Base-by-base conservation (phyloP, 2,329 filamentous ascomycete species). In the Colletotrichum eremochloae region DNA sequence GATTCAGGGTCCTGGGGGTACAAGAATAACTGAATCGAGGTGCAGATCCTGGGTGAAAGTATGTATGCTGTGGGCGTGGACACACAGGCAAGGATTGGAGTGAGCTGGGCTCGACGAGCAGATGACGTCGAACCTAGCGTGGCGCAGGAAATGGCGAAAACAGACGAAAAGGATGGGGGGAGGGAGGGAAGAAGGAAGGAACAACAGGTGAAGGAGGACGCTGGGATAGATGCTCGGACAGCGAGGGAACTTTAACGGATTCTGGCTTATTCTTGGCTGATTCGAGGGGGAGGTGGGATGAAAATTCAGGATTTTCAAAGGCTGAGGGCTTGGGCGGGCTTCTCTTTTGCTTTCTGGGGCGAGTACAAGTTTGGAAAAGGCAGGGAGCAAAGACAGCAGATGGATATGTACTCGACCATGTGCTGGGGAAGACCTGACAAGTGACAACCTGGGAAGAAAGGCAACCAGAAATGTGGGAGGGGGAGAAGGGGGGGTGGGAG, bases 41-140 rank as follows among this genome's bases (percentile, higher is more conserved):
- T 53, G 68, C 42, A 63, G 71, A 73, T 73, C 67, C 67, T 42
- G 44, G 50, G 52, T 60, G 48, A 64, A 57, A 70, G 62, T 63
- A 14, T 38, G 62, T 63, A 14, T 38, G 31, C 15, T 20, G n/a
- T 29, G 33, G 9, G 42, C 11, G 44, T 52, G 31, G 2, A 38
- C 33, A 56, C 33, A n/a, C 18, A 12, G 12, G n/a, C 68, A 58
- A 57, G 63, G 63, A 67, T 67, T 57, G 48, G 36, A 53, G 56
- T 53, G 62, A 58, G 38, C 2, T 58, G 67, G 68, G 38, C 2
- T 58, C 62, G 68, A 53, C 62, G 68, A 72, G 68, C 67, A 72
- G 63, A 73, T 73, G 71, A 73, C 71, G 68, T 73, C 68, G 71
- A 29, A 68, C 68, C 46, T 71, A 71, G 71, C 68, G 71, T 72